Evolutionary conservation across 2,329 filamentous ascomycete species (phyloP).

Genomic region (Bipolaris bicolor): DNA sequence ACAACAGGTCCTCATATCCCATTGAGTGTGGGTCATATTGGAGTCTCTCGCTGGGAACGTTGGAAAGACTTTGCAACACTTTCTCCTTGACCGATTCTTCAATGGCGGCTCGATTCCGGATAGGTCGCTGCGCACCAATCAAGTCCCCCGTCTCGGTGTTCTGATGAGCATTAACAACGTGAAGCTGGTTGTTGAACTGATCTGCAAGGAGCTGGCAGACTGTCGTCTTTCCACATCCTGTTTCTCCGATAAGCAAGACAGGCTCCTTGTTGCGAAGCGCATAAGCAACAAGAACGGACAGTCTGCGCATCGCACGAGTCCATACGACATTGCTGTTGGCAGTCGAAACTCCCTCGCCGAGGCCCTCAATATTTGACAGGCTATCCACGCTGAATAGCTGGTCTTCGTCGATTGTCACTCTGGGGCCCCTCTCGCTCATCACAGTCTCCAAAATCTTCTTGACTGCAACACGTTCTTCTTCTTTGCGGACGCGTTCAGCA

Average conservation of each 20-base stretch:
- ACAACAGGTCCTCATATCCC: constrained; percentile 58
- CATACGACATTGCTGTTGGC: constrained; percentile 69
- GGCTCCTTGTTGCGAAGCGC: constrained; percentile 91
- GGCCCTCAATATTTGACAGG: constrained; percentile 45
- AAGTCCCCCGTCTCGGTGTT: constrained; percentile 98
- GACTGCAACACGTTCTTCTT: constrained; percentile 82
- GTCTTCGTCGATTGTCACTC: constrained; percentile 76
- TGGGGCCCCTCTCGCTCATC: constrained; percentile 65
- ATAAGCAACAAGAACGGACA: constrained; percentile 87
- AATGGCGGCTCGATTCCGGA: constrained; percentile 81
- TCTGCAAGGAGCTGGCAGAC: constrained; percentile 92
- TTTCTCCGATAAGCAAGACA: constrained; percentile 92
- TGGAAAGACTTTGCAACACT: constrained; percentile 54
- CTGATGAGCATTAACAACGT: constrained; percentile 96
- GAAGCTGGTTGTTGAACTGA: constrained; percentile 74
- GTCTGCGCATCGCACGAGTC: constrained; percentile 91
- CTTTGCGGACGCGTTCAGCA: constrained; percentile 90
- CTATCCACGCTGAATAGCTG: constrained; percentile 67
- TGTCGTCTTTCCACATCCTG: constrained; percentile 96
- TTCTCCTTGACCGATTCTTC: constrained; percentile 69
- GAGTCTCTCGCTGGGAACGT: constrained; percentile 10
- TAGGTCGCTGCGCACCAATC: constrained; percentile 90
- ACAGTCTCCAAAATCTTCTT: constrained; percentile 87
- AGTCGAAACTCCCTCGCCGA: constrained; percentile 34
- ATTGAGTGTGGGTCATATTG: constrained; percentile 16